Base-by-base conservation (phyloP, 192 early-diverging fungal genomes). In the Backusella tuberculispora region DNA sequence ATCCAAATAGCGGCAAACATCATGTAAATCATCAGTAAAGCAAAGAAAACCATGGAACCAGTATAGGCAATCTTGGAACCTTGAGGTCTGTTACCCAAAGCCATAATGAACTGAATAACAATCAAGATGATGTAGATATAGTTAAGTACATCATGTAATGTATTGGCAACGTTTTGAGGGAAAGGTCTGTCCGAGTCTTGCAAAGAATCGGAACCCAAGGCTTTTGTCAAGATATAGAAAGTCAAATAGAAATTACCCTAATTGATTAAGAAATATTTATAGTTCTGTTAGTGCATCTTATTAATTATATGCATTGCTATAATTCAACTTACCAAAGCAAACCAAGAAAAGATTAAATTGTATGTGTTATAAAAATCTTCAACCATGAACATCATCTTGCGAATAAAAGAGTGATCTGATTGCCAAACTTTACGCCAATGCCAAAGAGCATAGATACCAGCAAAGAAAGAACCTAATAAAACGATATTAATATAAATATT, bases 61-160 rank as follows among this genome's bases (percentile, higher is more conserved):
- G 88, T 88, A 73, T 95, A 97, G 37, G 96, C 86, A 56, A 84
- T 82, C 80, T 89, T 94, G 24, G 73, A 80, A 44, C 95, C 96
- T 78, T 97, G 94, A 19, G 97, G 97, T 15, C 96, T 88, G 78
- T 99, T 99, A 56, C 97, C 97, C 74, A 99, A 83, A 66, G 96
- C 94, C 26, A 92, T 87, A 38, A 99, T 90, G 83, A 99, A 95
- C 68, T 92, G 90, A 64, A 96, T 84, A 19, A 94, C 82, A 69
- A 89, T 87, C 80, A 95, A 90, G 0, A 98, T 84, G 21, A 81
- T 47, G 53, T 83, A 83, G 41, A 83, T 76, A 64, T 83, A 83
- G 40, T 79, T 87, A 64, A 85, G 80, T 6, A 87, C 75, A 26
- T 82, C 69, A 24, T 79, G 78, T 5, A 83, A 72, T n/a, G 80